Conservation (phyloP, 169 alveolate genomes). For the Pseudocohnilembus persalinus region DNA sequence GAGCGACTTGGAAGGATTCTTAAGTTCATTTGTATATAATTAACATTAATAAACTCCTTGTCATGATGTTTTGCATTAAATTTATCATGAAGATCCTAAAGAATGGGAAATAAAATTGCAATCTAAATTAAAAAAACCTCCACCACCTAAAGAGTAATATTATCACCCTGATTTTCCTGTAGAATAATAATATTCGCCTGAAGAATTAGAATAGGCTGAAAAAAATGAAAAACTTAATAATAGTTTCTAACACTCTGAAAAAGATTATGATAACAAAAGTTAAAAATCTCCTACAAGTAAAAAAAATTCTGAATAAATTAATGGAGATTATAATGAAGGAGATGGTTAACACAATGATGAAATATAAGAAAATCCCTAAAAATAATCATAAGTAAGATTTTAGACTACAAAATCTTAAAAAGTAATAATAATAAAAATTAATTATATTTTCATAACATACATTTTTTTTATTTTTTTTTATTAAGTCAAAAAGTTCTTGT, state of each 20-base stretch:
- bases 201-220: not conserved
- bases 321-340: not conserved
- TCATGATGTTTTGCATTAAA: slow-evolving; percentile 20
- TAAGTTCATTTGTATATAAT: slow-evolving; percentile 30
- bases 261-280: too few relatives aligned
- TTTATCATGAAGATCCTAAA: slow-evolving; percentile 23
- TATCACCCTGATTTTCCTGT: not conserved
- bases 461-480: too few relatives aligned
- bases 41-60: slow-evolving; percentile 12
- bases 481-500: not conserved
- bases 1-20: slow-evolving; percentile 10
- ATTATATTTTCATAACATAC: too few relatives aligned
- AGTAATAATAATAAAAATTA: too few relatives aligned
- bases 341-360: not conserved
- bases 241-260: too few relatives aligned
- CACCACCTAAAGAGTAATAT: not conserved
- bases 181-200: not conserved
- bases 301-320: not conserved
- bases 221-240: too few relatives aligned
- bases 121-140: not conserved
- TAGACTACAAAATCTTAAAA: not conserved
- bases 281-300: not conserved
- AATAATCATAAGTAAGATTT: not conserved
- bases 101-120: not conserved
- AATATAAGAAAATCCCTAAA: not conserved